These are phyloP conservation scores for Linnemannia zychae DNA, from an alignment of 192 early-diverging fungal genomes.

Conservation along the genomic window DNA sequence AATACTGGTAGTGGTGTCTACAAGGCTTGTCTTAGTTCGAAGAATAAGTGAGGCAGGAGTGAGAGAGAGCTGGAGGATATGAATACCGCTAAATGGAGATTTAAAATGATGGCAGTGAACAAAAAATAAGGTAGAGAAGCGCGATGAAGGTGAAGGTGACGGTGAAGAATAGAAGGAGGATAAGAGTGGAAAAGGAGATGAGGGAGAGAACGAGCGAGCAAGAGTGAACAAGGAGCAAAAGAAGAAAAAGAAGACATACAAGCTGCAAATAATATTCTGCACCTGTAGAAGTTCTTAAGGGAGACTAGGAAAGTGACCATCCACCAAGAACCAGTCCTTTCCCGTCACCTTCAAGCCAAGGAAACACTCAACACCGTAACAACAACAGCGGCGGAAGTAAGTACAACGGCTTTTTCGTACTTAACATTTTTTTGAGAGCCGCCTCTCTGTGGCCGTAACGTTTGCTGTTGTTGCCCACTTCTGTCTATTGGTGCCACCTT, in stretches of 20 bases:
- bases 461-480: too few species aligned
- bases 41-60: not conserved
- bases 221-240: not conserved
- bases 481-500: not conserved
- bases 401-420: not conserved
- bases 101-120: too few species aligned
- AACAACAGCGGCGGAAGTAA: not conserved
- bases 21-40: too few species aligned
- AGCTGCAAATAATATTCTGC: not conserved
- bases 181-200: not conserved
- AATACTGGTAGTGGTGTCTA: too few species aligned
- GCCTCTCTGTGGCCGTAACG: too few species aligned
- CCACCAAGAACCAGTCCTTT: not conserved
- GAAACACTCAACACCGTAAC: not conserved
- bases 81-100: too few species aligned
- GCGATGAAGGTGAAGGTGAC: too few species aligned
- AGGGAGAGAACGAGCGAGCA: not conserved
- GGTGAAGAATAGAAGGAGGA: too few species aligned
- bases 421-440: slow-evolving; percentile 1
- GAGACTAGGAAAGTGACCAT: not conserved
- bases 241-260: not conserved
- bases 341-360: not conserved
- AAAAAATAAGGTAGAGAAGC: too few species aligned
- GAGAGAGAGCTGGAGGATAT: not conserved
- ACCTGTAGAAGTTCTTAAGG: not conserved